Base-by-base conservation (phyloP, 768 basidiomycete species). In the Mrakia hoshinonis region DNA sequence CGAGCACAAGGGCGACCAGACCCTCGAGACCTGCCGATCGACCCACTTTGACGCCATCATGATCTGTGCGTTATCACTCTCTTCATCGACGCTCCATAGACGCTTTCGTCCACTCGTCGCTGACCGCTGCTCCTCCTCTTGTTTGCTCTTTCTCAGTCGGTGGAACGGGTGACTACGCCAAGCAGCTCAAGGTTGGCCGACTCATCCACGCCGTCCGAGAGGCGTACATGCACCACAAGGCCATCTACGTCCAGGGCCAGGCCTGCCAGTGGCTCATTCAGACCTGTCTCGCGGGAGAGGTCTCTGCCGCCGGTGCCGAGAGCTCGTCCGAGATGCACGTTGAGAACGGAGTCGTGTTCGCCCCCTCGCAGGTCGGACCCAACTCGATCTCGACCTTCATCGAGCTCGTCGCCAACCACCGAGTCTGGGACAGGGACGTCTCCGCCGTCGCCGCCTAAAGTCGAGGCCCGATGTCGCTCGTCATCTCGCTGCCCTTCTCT, bases 201-300 rank as follows among this genome's bases (percentile, higher is more conserved):
- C 83, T 83, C 10, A 80, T 91, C n/a, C 90, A 94, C 77, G 91
- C 88, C 83, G 84, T 89, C 3, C 84, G 89, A 55, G 91, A 93
- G 79, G 87, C 90, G 2, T 93, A 89, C 79, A 88, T 88, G 26
- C 92, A 93, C 79, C 87, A 86, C 80, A 93, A 93, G 81, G 78
- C 88, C 22, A 89, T 95, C 70, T 89, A 86, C 2, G 90, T 87
- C 1, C 82, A 88, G 58, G 92, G 91, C 43, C 78, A 81, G 49
- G 76, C 81, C 22, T 79, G 82, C 49, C 70, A 75, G 2, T 81
- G 80, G 79, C 39, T 81, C 58, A 75, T 76, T 20, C 77, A 79
- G 74, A 74, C 77, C 67, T 79, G 77, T 31, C 79, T 83, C 1
- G 80, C 82, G 0, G 81, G 79, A 38, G 52, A 68, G 34, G 26